phyloP scores from a whole-genome alignment of 805 yeast species.

The Hanseniaspora singularis region DNA sequence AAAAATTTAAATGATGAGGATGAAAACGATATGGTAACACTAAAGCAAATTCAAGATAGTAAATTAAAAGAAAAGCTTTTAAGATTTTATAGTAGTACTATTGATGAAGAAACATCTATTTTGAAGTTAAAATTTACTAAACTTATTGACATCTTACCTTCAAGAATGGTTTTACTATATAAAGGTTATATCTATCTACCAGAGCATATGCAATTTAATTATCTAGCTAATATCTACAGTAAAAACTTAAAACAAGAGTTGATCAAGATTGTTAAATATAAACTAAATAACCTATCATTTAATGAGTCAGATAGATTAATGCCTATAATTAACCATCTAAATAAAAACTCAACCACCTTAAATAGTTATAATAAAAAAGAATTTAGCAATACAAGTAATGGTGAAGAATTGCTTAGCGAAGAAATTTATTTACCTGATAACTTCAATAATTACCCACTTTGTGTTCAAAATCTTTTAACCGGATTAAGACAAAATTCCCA shows the following conservation, averaged over 20 bases:
- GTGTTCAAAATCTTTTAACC: constrained; percentile 56
- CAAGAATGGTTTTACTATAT: constrained; percentile 55
- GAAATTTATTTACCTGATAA: constrained; percentile 45
- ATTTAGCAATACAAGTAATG: constrained; percentile 25
- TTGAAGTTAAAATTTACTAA: constrained; percentile 81
- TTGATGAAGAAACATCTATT: constrained; percentile 49
- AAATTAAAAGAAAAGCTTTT: constrained; percentile 35
- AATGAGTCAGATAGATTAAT: constrained; percentile 86
- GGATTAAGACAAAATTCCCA: constrained; percentile 55
- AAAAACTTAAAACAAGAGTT: constrained; percentile 41
- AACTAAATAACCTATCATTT: constrained; percentile 45
- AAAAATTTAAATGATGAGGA: constrained; percentile 44
- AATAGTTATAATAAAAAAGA: constrained; percentile 35
- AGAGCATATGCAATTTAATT: constrained; percentile 58
- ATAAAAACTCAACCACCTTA: constrained; percentile 54
- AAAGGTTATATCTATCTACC: constrained; percentile 79
- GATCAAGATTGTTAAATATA: constrained; percentile 55
- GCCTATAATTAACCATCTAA: constrained; percentile 67
- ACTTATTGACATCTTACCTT: constrained; percentile 63
- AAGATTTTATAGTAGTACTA: constrained; percentile 27
- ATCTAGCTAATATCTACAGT: constrained; percentile 59
- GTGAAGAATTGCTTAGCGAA: constrained; percentile 47
- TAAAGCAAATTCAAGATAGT: constrained; percentile 25
- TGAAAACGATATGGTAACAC: constrained; percentile 34
- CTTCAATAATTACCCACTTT: constrained; percentile 64